A percentile compares a stretch with the other conserved stretches of the same genome.
These are phyloP conservation scores for Nothophoma quercina DNA, from an alignment of 2,329 filamentous ascomycete genomes.

Conservation along the genomic window DNA sequence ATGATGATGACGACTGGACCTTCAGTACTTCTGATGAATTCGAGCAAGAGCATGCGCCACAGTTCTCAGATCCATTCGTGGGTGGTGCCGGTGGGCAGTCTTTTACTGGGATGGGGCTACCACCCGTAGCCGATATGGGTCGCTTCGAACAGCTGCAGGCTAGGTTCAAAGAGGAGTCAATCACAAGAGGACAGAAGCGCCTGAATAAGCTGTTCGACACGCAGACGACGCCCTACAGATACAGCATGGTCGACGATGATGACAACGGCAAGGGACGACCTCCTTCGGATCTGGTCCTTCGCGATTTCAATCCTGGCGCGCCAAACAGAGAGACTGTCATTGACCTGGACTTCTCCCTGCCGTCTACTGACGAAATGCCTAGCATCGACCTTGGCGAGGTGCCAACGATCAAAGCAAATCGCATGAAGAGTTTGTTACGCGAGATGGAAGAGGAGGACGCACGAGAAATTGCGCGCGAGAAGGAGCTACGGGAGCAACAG, in stretches of 20 bases:
- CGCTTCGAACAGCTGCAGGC: constrained; percentile 53
- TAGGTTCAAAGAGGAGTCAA: constrained; percentile 64
- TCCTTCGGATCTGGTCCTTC: constrained; percentile 64
- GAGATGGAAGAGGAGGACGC: constrained; percentile 53
- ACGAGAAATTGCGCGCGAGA: constrained; percentile 45
- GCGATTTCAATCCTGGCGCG: constrained; percentile 52
- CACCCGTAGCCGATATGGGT: constrained; percentile 39
- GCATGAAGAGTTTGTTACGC: constrained; percentile 57
- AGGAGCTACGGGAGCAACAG: constrained; percentile 63
- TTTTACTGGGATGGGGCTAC: constrained; percentile 49
- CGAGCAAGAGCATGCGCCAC: constrained; percentile 53
- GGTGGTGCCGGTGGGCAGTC: constrained; percentile 32
- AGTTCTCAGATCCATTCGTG: constrained; percentile 57
- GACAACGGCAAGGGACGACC: constrained; percentile 51
- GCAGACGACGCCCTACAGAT: constrained; percentile 64
- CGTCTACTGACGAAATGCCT: constrained; percentile 41
- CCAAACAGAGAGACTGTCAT: constrained; percentile 61
- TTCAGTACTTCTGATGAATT: constrained; percentile 71
- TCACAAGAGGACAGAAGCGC: constrained; percentile 63
- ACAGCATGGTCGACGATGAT: constrained; percentile 60
- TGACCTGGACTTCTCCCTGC: constrained; percentile 64
- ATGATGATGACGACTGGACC: constrained; percentile 66
- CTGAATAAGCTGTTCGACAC: constrained; percentile 67
- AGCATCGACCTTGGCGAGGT: constrained; percentile 58
- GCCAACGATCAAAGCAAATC: constrained; percentile 64